Conservation (phyloP, 2,329 filamentous ascomycete species). For the Hymenoscyphus infarciens region DNA sequence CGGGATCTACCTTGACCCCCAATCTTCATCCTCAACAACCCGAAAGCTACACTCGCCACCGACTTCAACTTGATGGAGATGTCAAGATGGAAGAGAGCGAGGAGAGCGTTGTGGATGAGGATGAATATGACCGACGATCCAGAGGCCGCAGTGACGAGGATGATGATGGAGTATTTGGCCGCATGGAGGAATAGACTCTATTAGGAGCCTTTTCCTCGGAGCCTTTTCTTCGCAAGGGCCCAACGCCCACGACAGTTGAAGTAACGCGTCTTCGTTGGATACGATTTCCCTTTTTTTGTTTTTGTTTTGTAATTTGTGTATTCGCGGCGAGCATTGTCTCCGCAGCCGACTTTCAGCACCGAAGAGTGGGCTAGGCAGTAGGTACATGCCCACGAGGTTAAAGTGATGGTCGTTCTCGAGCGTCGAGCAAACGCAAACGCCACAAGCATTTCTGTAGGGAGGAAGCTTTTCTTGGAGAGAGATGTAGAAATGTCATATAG, state of each 20-base stretch:
- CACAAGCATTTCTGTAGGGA: constrained; percentile 21
- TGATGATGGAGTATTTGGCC: constrained; percentile 92
- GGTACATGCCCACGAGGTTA: constrained; percentile 61
- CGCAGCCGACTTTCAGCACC: constrained; percentile 63
- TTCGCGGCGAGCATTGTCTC: constrained; percentile 54
- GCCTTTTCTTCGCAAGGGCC: background rate
- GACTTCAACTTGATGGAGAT: constrained; percentile 55
- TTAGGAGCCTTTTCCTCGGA: background rate
- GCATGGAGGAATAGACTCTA: constrained; percentile 77
- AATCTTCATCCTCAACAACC: constrained; percentile 55
- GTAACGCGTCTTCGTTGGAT: constrained; percentile 13
- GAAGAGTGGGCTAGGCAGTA: constrained; percentile 54
- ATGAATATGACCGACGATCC: constrained; percentile 56
- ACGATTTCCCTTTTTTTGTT: constrained; percentile 31
- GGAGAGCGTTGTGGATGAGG: constrained; percentile 61
- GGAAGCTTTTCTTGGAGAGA: constrained; percentile 14
- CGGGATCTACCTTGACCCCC: constrained; percentile 54
- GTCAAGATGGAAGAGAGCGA: constrained; percentile 66
- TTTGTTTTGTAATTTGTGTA: constrained; percentile 31
- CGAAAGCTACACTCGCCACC: constrained; percentile 59
- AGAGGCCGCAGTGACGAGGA: constrained; percentile 76
- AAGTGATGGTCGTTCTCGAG: constrained; percentile 60
- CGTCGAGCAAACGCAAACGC: constrained; percentile 58
- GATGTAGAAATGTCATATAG: constrained; percentile 30
- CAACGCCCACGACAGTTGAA: background rate